phyloP scores from a whole-genome alignment of 2,329 filamentous ascomycete species.

The Botryotinia globosa region DNA sequence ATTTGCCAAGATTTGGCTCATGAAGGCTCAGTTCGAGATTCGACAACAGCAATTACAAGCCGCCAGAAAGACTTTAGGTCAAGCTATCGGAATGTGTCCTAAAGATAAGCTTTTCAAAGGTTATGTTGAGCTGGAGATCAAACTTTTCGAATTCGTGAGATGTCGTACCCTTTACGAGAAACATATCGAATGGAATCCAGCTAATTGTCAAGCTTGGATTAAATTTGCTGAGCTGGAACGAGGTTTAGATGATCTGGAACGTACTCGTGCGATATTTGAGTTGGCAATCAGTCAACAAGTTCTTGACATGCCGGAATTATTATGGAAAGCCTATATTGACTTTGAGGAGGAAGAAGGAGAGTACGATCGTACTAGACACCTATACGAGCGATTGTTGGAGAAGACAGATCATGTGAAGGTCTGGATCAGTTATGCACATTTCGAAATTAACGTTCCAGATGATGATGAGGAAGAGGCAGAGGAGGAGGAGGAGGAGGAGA shows the following conservation, averaged over 20 bases:
- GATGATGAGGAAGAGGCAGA: conserved; percentile 58
- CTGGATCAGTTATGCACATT: conserved; percentile 98
- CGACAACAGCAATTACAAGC: conserved; percentile 77
- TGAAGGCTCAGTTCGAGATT: conserved; percentile 91
- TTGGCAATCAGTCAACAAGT: conserved; percentile 77
- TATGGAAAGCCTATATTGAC: conserved; percentile 98
- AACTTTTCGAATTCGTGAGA: conserved; percentile 88
- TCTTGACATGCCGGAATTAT: conserved; percentile 93
- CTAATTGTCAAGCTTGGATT: conserved; percentile 94
- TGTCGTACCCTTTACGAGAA: conserved; percentile 93
- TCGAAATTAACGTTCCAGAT: conserved; percentile 92
- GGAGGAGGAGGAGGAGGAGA: conserved; percentile 55
- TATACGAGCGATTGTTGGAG: conserved; percentile 87
- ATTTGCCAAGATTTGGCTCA: conserved; percentile 93
- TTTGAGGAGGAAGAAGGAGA: conserved; percentile 96
- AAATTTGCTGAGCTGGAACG: conserved; percentile 92
- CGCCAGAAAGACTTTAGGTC: conserved; percentile 85
- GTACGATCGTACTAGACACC: conserved; percentile 73
- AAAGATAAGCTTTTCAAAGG: conserved; percentile 94
- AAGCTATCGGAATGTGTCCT: conserved; percentile 88
- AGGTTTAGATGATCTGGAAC: conserved; percentile 83
- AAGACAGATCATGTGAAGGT: conserved; percentile 99
- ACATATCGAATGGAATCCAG: conserved; percentile 85
- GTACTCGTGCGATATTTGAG: conserved; percentile 87
- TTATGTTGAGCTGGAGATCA: conserved; percentile 89